A percentile compares a stretch with the other conserved stretches of the same genome.
phyloP scores from a whole-genome alignment of 768 basidiomycete species.

The Psilocybe cyanescens region DNA sequence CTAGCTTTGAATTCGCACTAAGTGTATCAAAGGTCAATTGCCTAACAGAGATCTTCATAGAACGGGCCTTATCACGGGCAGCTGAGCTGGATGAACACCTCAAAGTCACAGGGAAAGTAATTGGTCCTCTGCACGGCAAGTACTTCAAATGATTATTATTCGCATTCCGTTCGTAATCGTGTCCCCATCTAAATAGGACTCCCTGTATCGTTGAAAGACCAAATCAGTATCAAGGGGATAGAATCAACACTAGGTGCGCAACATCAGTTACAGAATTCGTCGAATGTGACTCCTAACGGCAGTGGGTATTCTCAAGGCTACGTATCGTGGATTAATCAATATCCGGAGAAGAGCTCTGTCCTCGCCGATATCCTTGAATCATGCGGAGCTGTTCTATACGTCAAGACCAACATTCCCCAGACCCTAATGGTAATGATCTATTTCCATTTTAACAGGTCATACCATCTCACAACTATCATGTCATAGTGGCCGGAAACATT shows the following conservation, averaged over 20 bases:
- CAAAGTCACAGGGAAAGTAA: slow-evolving; percentile 59
- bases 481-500: slow-evolving; percentile 75
- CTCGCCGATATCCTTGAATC: slow-evolving; percentile 69
- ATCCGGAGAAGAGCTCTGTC: slow-evolving; percentile 59
- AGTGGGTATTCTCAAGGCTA: slow-evolving; percentile 51
- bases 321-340: slow-evolving; percentile 70
- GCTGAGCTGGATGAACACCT: slow-evolving; percentile 67
- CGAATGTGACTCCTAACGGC: neutral
- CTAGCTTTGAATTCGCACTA: neutral
- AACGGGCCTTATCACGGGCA: slow-evolving; percentile 68
- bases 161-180: neutral
- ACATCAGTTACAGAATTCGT: neutral
- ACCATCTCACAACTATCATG: neutral
- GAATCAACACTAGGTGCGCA: slow-evolving; percentile 68
- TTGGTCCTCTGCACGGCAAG: slow-evolving; percentile 70
- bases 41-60: slow-evolving; percentile 82
- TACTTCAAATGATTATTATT: neutral
- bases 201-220: slow-evolving; percentile 78
- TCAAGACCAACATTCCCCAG: slow-evolving; percentile 79
- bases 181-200: slow-evolving; percentile 35
- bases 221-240: slow-evolving; percentile 67
- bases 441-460: neutral
- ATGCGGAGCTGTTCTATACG: slow-evolving; percentile 72
- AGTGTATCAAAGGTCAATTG: slow-evolving; percentile 64
- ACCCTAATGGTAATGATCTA: slow-evolving; percentile 61